Conservation (phyloP, 2,329 filamentous ascomycete genomes). For the Sarocladium kiliense region DNA sequence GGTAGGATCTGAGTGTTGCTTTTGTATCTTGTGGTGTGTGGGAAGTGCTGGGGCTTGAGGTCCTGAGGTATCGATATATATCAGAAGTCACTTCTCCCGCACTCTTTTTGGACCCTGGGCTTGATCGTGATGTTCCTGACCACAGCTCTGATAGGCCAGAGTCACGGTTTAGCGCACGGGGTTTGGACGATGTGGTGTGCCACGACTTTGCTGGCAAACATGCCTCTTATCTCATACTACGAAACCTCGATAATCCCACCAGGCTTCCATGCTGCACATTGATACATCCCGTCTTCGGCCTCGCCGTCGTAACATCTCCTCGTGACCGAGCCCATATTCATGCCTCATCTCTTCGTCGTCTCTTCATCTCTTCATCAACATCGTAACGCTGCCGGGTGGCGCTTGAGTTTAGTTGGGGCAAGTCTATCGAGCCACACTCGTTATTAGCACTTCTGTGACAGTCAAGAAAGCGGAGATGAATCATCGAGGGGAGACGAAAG, state of each 20-base stretch:
- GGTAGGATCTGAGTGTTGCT: neutral
- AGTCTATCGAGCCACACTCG: slow-evolving; percentile 16
- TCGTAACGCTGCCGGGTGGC: neutral
- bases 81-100: neutral
- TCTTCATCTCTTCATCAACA: neutral
- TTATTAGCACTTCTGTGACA: neutral
- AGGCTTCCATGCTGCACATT: no score
- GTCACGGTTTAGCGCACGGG: no score
- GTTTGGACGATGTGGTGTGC: no score
- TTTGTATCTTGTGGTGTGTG: neutral
- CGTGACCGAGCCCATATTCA: neutral
- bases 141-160: no score
- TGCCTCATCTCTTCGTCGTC: slow-evolving; percentile 6
- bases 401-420: slow-evolving; percentile 23
- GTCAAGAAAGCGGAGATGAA: no score
- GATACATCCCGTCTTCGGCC: neutral
- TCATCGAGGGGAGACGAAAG: neutral
- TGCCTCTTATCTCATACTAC: neutral
- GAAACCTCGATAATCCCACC: no score
- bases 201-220: no score
- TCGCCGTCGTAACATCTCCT: neutral
- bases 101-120: no score
- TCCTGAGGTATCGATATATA: neutral
- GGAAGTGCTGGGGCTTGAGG: neutral
- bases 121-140: no score